phyloP scores from a whole-genome alignment of 2,329 filamentous ascomycete genomes.

The Fusarium lateritium region DNA sequence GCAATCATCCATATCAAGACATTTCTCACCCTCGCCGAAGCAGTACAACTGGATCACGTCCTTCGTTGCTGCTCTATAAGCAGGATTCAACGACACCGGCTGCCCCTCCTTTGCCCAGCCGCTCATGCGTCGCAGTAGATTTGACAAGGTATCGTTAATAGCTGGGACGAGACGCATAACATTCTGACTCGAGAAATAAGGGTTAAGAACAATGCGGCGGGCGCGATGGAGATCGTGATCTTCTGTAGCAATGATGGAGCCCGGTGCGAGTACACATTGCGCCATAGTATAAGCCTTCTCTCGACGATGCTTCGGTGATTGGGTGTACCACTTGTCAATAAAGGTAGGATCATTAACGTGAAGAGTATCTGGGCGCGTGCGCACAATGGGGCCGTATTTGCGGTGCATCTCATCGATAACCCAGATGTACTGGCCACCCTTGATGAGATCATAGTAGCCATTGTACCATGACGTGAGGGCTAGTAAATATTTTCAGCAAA shows the following conservation, averaged over 20 bases:
- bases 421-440: conserved; percentile 38
- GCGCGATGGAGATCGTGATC: conserved; percentile 46
- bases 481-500: not conserved
- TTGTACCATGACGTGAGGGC: conserved; percentile 33
- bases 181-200: conserved; percentile 46
- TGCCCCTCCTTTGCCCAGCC: conserved; percentile 20
- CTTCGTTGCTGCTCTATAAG: conserved; percentile 34
- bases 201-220: conserved; percentile 41
- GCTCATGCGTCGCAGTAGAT: conserved; percentile 17
- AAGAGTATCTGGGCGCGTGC: conserved; percentile 48
- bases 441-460: conserved; percentile 31
- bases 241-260: conserved; percentile 36
- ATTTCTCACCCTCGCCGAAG: conserved; percentile 44
- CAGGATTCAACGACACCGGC: conserved; percentile 13
- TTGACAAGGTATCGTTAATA: conserved; percentile 27
- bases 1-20: conserved; percentile 51
- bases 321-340: conserved; percentile 42
- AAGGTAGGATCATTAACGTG: conserved; percentile 50
- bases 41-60: conserved; percentile 43
- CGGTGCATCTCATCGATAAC: conserved; percentile 52
- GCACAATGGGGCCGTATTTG: conserved; percentile 55
- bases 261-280: conserved; percentile 2
- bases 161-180: conserved; percentile 29
- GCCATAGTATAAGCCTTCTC: conserved; percentile 32
- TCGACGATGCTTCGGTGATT: conserved; percentile 18